Percentiles rank a stretch among this genome's conserved stretches.
Evolutionary conservation across 2,329 filamentous ascomycete genomes (phyloP).

Genomic region (Ascochyta fabae): DNA sequence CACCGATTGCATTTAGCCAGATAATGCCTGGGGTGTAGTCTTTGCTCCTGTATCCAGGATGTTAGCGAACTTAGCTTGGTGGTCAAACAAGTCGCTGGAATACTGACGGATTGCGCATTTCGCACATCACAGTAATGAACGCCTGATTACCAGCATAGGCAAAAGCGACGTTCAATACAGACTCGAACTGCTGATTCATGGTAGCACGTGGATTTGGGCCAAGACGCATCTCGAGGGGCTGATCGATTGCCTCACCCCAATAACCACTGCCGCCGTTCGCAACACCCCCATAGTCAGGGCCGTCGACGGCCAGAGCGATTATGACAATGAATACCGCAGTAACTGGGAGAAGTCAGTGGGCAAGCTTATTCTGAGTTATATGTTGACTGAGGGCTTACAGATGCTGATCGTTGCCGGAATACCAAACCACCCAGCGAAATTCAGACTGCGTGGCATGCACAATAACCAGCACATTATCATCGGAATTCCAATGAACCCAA

Average conservation of each 20-base stretch:
- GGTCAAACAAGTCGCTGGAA: conserved; percentile 50
- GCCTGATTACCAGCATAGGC: conserved; percentile 57
- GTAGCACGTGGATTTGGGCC: conserved; percentile 6
- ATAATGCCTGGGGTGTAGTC: conserved; percentile 13
- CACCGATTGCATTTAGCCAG: conserved; percentile 45
- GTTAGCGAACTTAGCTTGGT: not conserved
- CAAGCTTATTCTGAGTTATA: conserved; percentile 5
- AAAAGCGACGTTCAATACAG: conserved; percentile 66
- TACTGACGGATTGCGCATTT: conserved; percentile 58
- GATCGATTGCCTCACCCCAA: conserved; percentile 8
- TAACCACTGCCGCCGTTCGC: conserved; percentile 10
- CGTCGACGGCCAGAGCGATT: conserved; percentile 7
- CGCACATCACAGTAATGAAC: conserved; percentile 69
- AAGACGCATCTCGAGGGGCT: conserved; percentile 13
- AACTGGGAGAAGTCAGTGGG: conserved; percentile 24
- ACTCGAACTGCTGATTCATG: conserved; percentile 13
- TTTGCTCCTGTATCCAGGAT: not conserved
- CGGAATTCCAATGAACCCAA: conserved; percentile 60
- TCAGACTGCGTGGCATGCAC: conserved; percentile 22
- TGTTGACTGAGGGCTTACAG: conserved; percentile 15
- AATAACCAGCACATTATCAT: conserved; percentile 24
- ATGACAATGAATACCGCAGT: conserved; percentile 43
- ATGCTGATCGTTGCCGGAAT: conserved; percentile 13
- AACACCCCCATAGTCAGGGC: conserved; percentile 5
- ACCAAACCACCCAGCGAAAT: conserved; percentile 17